phyloP scores from a whole-genome alignment of 139 green algal genomes.

The Tetradesmus obliquus region DNA sequence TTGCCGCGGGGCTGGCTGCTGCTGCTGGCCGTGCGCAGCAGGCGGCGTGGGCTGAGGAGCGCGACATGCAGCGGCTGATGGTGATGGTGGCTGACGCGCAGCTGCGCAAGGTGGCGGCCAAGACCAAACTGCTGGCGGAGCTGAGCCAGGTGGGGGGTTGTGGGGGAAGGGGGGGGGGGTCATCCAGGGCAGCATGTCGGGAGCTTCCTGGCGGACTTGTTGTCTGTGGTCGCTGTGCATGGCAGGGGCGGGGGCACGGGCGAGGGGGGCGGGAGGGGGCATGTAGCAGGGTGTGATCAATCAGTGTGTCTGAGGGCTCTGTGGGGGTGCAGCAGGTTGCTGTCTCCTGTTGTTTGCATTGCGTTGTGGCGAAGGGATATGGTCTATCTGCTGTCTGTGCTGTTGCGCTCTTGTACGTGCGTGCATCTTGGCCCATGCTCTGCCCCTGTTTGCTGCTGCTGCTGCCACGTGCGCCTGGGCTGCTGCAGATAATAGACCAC shows the following conservation, averaged over 20 bases:
- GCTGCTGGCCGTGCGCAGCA: conserved; percentile 49
- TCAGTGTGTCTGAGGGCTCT: too few species aligned
- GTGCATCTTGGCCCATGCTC: too few species aligned
- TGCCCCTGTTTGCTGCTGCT: neutral
- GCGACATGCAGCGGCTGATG: conserved; percentile 83
- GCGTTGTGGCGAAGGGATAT: neutral
- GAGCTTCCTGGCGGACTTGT: too few species aligned
- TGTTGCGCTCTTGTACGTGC: neutral
- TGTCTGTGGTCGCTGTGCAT: too few species aligned
- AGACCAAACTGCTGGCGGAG: conserved; percentile 61
- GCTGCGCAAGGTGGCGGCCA: conserved; percentile 65
- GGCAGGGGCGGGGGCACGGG: too few species aligned
- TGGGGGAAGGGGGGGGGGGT: neutral
- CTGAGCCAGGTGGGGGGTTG: conserved; percentile 10
- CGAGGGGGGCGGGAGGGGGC: too few species aligned
- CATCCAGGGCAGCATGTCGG: too few species aligned
- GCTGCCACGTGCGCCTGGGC: neutral
- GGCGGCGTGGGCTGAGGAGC: conserved; percentile 82
- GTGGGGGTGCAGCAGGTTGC: too few species aligned
- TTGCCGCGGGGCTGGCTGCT: conserved; percentile 49
- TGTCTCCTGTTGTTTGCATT: too few species aligned
- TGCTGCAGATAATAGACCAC: neutral
- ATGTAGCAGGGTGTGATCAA: too few species aligned
- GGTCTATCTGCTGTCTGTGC: neutral
- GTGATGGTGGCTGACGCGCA: conserved; percentile 61